A percentile compares a stretch with the other conserved stretches of the same genome.
Evolutionary conservation across 371 early-diverging fungal species (phyloP).

Genomic region (Mucor plumbeus): DNA sequence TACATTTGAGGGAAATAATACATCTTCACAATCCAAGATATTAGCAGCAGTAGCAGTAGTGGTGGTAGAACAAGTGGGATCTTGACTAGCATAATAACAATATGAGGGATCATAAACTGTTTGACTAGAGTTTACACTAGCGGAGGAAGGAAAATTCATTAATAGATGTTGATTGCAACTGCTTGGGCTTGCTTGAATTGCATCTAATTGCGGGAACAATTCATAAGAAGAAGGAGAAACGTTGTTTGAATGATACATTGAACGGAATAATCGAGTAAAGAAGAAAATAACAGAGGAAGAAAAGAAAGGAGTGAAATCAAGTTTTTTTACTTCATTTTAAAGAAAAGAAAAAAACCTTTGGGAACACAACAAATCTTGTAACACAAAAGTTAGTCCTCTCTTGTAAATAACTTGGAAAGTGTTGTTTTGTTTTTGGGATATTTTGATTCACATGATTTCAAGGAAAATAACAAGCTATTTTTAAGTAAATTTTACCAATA

Average conservation of each 20-base stretch:
- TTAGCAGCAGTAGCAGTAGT: not conserved
- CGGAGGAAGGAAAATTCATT: not conserved
- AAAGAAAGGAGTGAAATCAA: not conserved
- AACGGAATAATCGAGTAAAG: not conserved
- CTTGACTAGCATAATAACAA: not conserved
- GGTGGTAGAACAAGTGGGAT: not conserved
- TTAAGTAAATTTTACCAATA: not conserved
- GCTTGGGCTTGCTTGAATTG: not conserved
- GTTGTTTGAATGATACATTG: not conserved
- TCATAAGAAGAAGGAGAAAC: constrained; percentile 1
- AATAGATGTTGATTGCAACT: not conserved
- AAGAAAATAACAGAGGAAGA: constrained; percentile 1
- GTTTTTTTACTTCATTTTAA: not conserved
- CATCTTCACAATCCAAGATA: constrained; percentile 8
- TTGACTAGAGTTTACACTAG: constrained; percentile 9
- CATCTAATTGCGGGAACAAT: constrained; percentile 12
- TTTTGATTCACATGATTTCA: constrained; percentile 16
- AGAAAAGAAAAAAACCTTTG: not conserved
- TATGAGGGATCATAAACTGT: not conserved
- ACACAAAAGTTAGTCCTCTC: constrained; percentile 12
- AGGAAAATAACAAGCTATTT: not conserved
- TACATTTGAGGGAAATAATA: constrained; percentile 5
- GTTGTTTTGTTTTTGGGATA: constrained; percentile 8
- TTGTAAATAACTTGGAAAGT: not conserved
- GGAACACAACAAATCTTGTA: constrained; percentile 5